Conservation (phyloP, 2,329 filamentous ascomycete species). For the Zymoseptoria tritici region DNA sequence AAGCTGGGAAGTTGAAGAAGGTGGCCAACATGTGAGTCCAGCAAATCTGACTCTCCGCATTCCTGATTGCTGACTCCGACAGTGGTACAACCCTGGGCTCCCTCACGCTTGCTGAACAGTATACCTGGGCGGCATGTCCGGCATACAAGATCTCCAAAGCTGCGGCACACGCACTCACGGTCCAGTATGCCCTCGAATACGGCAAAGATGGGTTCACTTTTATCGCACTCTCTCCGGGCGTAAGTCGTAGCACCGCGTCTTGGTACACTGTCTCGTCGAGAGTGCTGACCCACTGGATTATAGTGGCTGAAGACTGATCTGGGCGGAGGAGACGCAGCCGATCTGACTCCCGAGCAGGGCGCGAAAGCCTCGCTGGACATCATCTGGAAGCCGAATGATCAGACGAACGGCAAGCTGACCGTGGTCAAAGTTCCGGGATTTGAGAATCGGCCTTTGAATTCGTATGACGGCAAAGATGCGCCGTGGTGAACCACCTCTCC, state of each 20-base stretch:
- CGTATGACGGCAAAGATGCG: too few relatives aligned
- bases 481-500: too few relatives aligned
- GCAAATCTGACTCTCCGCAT: background rate
- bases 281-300: background rate
- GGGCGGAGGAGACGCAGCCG: slow-evolving; percentile 31
- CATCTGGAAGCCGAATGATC: slow-evolving; percentile 34
- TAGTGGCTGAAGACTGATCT: slow-evolving; percentile 43
- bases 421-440: slow-evolving; percentile 29
- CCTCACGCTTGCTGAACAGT: too few relatives aligned
- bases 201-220: too few relatives aligned
- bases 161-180: too few relatives aligned
- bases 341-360: slow-evolving; percentile 35
- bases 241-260: background rate
- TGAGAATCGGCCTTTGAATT: background rate
- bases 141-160: too few relatives aligned
- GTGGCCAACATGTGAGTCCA: slow-evolving; percentile 38
- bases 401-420: slow-evolving; percentile 43
- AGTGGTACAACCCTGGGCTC: too few relatives aligned
- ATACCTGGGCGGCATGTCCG: too few relatives aligned
- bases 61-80: too few relatives aligned
- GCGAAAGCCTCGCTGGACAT: slow-evolving; percentile 36
- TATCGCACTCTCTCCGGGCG: too few relatives aligned
- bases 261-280: background rate
- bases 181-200: too few relatives aligned
- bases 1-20: slow-evolving; percentile 35